Percentiles rank a stretch among this genome's conserved stretches.
Evolutionary conservation across 108 stramenopile species (phyloP).

Genomic region (Aurantiochytrium sp.): DNA sequence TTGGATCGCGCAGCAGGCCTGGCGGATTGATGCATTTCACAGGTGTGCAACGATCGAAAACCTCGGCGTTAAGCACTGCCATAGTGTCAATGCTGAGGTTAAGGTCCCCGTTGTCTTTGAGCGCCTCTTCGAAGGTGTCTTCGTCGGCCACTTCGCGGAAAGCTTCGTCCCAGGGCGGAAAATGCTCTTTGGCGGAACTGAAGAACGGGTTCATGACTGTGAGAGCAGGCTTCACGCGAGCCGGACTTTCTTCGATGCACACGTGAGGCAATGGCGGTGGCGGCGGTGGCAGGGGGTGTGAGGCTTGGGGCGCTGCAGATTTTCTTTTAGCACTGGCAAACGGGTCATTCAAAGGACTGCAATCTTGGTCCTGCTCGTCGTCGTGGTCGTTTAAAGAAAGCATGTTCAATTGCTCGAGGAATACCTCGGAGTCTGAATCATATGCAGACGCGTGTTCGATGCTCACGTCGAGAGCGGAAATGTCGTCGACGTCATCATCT

Average conservation of each 20-base stretch:
- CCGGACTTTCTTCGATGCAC: neutral
- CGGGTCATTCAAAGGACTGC: too few species aligned
- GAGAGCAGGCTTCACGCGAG: neutral
- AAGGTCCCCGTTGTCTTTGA: neutral
- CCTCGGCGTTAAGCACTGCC: neutral
- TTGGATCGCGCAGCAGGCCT: neutral
- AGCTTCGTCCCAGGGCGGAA: neutral
- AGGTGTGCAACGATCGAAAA: neutral
- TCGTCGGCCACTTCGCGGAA: neutral
- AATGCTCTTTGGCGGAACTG: neutral
- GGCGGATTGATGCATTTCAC: neutral
- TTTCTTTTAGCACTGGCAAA: neutral
- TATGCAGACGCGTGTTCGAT: neutral
- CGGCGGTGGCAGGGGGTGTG: neutral
- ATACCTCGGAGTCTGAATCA: neutral
- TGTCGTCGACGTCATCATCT: neutral
- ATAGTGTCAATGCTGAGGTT: neutral
- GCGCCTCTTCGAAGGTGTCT: neutral
- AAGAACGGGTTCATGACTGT: neutral
- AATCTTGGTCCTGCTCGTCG: neutral
- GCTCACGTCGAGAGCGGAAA: neutral
- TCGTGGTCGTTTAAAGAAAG: neutral
- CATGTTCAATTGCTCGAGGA: neutral
- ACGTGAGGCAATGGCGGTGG: neutral
- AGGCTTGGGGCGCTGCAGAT: neutral